A percentile compares a stretch with the other conserved stretches of the same genome.
phyloP scores from a whole-genome alignment of 331 rosid genomes.

The Pyracantha coccinea region DNA sequence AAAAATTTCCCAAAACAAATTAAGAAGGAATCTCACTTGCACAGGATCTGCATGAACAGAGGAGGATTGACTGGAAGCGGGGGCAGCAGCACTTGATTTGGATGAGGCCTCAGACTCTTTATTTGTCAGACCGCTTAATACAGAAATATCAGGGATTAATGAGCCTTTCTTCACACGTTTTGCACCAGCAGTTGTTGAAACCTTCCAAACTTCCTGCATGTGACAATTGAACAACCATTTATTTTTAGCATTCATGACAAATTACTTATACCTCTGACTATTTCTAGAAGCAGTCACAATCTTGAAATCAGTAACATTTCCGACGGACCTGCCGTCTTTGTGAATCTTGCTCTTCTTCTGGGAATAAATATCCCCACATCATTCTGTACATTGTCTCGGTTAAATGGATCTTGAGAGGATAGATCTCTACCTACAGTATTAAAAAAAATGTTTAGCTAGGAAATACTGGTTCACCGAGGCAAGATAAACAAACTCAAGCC shows the following conservation, averaged over 20 bases:
- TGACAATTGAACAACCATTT: slow-evolving; percentile 9
- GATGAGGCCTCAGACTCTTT: slow-evolving; percentile 63
- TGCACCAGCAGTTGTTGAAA: slow-evolving; percentile 92
- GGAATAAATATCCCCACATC: slow-evolving; percentile 98
- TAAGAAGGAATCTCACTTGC: slow-evolving; percentile 54
- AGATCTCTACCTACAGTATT: slow-evolving; percentile 66
- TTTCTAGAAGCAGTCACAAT: neutral
- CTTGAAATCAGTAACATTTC: slow-evolving; percentile 17
- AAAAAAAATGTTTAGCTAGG: slow-evolving; percentile 21
- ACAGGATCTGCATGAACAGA: slow-evolving; percentile 35
- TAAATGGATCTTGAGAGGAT: slow-evolving; percentile 94
- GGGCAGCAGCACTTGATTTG: slow-evolving; percentile 46
- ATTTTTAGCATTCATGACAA: too few species aligned
- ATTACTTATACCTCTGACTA: neutral
- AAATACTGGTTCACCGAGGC: neutral
- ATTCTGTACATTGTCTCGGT: slow-evolving; percentile 94
- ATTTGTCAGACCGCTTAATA: slow-evolving; percentile 48
- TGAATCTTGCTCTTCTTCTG: slow-evolving; percentile 98
- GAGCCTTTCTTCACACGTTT: slow-evolving; percentile 83
- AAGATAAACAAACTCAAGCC: neutral
- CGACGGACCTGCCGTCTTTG: slow-evolving; percentile 88
- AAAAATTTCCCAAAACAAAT: neutral
- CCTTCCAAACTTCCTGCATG: slow-evolving; percentile 95
- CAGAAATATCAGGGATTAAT: slow-evolving; percentile 46
- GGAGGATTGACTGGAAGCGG: slow-evolving; percentile 47